Evolutionary conservation across 345 rosid species (phyloP).

Genomic region (Citrus sp.): DNA sequence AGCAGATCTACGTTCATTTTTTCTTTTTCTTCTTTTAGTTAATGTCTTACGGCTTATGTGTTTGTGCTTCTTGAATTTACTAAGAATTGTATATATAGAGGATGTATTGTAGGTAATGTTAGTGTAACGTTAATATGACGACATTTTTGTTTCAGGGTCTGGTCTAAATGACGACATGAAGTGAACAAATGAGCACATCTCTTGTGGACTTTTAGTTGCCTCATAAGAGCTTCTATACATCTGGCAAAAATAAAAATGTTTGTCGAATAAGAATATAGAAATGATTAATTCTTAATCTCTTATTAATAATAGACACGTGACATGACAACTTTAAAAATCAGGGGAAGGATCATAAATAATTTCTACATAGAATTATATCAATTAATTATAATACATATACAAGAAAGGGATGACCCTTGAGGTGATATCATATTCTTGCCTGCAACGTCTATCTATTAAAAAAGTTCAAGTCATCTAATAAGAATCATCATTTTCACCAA

Average conservation of each 20-base stretch:
- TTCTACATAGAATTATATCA: no score
- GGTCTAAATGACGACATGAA: constrained; percentile 26
- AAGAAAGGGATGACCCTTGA: no score
- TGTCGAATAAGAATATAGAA: no score
- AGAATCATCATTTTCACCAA: neutral
- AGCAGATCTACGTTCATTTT: constrained; percentile 17
- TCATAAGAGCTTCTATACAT: neutral
- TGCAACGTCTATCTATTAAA: neutral
- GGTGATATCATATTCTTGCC: neutral
- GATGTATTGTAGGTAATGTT: neutral
- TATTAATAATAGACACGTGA: no score
- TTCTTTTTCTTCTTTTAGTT: neutral
- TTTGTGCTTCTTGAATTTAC: neutral
- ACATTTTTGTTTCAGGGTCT: constrained; percentile 12
- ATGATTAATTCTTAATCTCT: no score
- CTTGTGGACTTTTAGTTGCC: neutral
- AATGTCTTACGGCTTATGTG: neutral
- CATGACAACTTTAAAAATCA: no score
- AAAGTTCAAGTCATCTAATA: neutral
- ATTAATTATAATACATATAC: no score
- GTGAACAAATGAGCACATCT: constrained; percentile 27
- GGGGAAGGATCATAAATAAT: no score
- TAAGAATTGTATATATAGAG: neutral
- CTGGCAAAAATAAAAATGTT: no score
- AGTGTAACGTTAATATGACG: constrained; percentile 18